A percentile compares a stretch with the other conserved stretches of the same genome.
phyloP scores from a whole-genome alignment of 192 early-diverging fungal genomes.

The Coemansia asiatica region DNA sequence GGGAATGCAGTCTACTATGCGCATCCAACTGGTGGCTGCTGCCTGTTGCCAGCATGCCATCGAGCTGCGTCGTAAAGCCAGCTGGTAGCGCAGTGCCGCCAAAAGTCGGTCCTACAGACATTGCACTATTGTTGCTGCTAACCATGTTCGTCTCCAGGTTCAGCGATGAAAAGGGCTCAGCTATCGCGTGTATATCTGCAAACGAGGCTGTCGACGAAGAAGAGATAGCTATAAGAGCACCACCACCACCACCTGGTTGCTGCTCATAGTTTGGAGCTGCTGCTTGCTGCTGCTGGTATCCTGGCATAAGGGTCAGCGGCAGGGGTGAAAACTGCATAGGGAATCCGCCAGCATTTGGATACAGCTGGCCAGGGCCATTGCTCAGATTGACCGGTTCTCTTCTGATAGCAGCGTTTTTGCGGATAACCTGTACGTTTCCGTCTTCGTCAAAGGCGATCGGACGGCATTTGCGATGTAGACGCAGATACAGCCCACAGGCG shows the following conservation, averaged over 20 bases:
- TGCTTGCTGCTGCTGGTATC: background rate
- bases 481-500: constrained; percentile 59
- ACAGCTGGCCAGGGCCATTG: background rate
- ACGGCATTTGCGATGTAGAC: constrained; percentile 39
- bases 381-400: constrained; percentile 46
- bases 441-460: constrained; percentile 41
- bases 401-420: constrained; percentile 49
- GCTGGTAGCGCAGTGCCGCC: too few species aligned
- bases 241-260: background rate
- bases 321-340: background rate
- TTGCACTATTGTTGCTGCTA: background rate
- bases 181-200: background rate
- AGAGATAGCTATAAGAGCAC: too few species aligned
- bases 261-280: background rate
- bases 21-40: background rate
- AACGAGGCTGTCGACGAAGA: background rate
- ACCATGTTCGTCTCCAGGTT: background rate
- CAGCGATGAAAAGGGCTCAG: constrained; percentile 6
- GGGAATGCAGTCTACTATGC: background rate
- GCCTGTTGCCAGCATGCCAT: background rate
- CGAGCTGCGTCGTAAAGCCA: background rate
- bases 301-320: background rate
- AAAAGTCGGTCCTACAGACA: background rate
- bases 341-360: background rate
- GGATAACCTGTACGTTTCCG: constrained; percentile 43